phyloP scores from a whole-genome alignment of 495 filamentous ascomycete species.

The Aspergillus mulundensis region DNA sequence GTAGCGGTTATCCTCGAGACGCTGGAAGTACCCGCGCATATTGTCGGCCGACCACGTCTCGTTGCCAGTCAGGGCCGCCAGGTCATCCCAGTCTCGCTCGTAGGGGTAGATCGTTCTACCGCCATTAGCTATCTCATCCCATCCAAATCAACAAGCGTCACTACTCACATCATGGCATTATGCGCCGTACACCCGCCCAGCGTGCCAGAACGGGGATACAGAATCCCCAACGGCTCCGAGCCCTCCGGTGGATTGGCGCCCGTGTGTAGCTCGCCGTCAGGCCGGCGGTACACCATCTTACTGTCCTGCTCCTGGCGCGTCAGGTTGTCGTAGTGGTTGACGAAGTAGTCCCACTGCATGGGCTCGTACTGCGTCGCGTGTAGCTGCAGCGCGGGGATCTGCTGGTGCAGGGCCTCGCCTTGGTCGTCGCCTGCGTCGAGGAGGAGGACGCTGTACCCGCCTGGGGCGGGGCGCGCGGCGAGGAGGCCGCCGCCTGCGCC shows the following conservation, averaged over 20 bases:
- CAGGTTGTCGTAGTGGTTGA: slow-evolving; percentile 41
- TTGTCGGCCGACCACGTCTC: slow-evolving; percentile 16
- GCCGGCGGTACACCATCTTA: slow-evolving; percentile 42
- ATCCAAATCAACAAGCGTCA: too few species aligned
- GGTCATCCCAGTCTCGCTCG: too few species aligned
- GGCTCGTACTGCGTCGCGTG: slow-evolving; percentile 36
- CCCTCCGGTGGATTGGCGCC: slow-evolving; percentile 37
- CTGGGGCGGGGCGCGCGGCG: slow-evolving; percentile 56
- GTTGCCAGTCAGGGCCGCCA: too few species aligned
- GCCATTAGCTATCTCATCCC: too few species aligned
- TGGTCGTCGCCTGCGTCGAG: slow-evolving; percentile 64
- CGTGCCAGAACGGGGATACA: slow-evolving; percentile 39
- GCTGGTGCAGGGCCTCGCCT: slow-evolving; percentile 35
- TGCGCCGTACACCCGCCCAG: slow-evolving; percentile 46
- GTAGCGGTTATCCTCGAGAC: slow-evolving; percentile 54
- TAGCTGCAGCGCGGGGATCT: slow-evolving; percentile 36
- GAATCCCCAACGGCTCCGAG: slow-evolving; percentile 35
- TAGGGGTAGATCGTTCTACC: too few species aligned
- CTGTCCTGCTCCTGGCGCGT: slow-evolving; percentile 36
- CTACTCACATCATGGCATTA: slow-evolving; percentile 50
- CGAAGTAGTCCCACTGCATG: slow-evolving; percentile 46
- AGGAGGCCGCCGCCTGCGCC: slow-evolving; percentile 64
- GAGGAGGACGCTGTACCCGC: slow-evolving; percentile 56
- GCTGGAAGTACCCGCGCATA: slow-evolving; percentile 38
- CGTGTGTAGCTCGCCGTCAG: slow-evolving; percentile 34